phyloP scores from a whole-genome alignment of 1,139 yeast genomes.

The Yamadazyma taylorii region DNA sequence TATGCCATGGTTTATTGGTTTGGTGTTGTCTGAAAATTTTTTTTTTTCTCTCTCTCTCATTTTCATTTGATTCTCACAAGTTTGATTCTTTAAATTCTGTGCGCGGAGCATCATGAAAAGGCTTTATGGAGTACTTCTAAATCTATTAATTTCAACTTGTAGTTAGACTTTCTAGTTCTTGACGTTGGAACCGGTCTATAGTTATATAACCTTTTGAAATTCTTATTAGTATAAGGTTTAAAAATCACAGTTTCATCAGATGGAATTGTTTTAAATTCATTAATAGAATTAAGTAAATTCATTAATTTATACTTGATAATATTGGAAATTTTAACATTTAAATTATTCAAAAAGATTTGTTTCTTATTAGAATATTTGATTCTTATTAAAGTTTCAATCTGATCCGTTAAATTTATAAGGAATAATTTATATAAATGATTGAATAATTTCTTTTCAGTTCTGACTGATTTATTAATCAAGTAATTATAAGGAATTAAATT shows the following conservation, averaged over 20 bases:
- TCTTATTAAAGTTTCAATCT: constrained; percentile 36
- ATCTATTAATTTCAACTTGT: constrained; percentile 8
- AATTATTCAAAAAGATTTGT: constrained; percentile 27
- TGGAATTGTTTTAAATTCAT: constrained; percentile 11
- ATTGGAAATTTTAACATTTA: constrained; percentile 27
- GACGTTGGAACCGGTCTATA: constrained; percentile 16
- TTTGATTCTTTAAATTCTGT: neutral
- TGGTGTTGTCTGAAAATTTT: constrained; percentile 8
- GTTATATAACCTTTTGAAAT: constrained; percentile 38
- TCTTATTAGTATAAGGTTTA: constrained; percentile 26
- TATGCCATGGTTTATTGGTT: constrained; percentile 22
- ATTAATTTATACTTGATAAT: constrained; percentile 27
- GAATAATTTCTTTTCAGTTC: constrained; percentile 26
- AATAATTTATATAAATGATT: constrained; percentile 40
- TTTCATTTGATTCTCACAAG: too few species aligned
- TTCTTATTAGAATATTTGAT: constrained; percentile 35
- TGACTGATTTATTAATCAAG: constrained; percentile 25
- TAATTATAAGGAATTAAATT: constrained; percentile 38
- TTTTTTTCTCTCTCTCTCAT: constrained; percentile 1
- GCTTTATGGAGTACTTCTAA: constrained; percentile 7
- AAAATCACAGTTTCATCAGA: constrained; percentile 28
- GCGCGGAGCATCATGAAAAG: neutral
- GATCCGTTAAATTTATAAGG: constrained; percentile 40
- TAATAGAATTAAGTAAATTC: constrained; percentile 21
- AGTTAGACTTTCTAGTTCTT: constrained; percentile 4